Evolutionary conservation across 148 eudicot genomes (phyloP), one percentile per base, ranked within the genome.

Genomic region (Diospyros lotus): DNA sequence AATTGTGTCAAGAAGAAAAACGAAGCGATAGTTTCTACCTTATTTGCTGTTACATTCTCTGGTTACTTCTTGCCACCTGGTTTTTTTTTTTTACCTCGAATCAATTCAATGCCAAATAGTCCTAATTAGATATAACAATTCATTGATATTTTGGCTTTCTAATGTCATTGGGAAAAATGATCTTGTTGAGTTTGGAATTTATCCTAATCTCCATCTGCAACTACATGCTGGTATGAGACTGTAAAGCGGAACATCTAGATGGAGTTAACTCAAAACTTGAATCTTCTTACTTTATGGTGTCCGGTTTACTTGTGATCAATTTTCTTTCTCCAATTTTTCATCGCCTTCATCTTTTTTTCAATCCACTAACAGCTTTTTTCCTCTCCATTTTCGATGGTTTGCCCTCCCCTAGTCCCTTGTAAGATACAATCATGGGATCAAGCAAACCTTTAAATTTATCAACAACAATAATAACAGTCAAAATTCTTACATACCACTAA

Each of bases 1-100:
- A 84, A 86, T 94, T 69, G 93, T 80, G 62, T 87, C 94, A 75
- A 86, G 89, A 81, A 81, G 88, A 73, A 84, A 76, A 69, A 73
- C 73, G 14, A 11, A 60, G 61, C 48, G 51, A 45, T 76, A 67
- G 69, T 41, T 66, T 52, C 71, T 58, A 65, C 18, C 63, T 45
- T 76, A 72, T 43, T 10, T 71, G 55, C 59, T 52, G 45, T 12
- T n/a, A 28, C 18, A 42, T 38, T 14, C 39, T 50, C 28, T 61
- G 79, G 58, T 51, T 58, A 68, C 64, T 59, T 50, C 13, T 42
- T 61, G 45, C 53, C 18, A 14, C 67, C 71, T 70, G 12, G 43
- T 58, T 38, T 45, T 46, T 43, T 65, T 6, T 17, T 55, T 15
- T 55, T 10, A 13, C 15, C 59, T 39, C 55, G 50, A 15, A 55